Percentiles rank a stretch among this genome's conserved stretches.
phyloP scores from a whole-genome alignment of 768 basidiomycete genomes.

The Suillus alpinus region DNA sequence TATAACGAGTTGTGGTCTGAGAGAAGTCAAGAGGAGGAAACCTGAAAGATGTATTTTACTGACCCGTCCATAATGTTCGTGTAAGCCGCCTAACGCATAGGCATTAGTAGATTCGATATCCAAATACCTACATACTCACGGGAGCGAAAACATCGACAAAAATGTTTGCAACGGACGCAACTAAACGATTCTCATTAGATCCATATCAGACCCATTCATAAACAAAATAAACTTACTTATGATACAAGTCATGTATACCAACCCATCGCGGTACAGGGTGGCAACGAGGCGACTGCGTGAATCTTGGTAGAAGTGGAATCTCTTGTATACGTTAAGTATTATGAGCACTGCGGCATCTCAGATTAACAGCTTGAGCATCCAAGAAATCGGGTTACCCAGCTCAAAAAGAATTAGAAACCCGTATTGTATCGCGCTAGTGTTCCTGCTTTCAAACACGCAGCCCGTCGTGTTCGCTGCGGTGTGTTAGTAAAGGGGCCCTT shows the following conservation, averaged over 20 bases:
- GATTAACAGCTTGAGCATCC: background rate
- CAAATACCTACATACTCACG: background rate
- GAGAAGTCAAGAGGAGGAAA: background rate
- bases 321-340: background rate
- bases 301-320: background rate
- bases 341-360: background rate
- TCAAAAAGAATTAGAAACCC: background rate
- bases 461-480: background rate
- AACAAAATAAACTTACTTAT: background rate
- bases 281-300: background rate
- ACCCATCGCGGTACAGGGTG: background rate
- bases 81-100: background rate
- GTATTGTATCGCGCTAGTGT: background rate
- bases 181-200: background rate
- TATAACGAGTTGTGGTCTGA: constrained; percentile 1
- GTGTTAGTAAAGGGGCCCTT: background rate
- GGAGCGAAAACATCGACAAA: background rate
- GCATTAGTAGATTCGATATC: background rate
- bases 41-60: background rate
- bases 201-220: no score
- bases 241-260: background rate
- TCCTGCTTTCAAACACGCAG: background rate
- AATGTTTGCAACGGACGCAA: background rate
- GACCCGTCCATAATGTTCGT: background rate
- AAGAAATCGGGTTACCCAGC: background rate